phyloP scores from a whole-genome alignment of 1,284 basidiomycete genomes.

The Ceratobasidium sp. region DNA sequence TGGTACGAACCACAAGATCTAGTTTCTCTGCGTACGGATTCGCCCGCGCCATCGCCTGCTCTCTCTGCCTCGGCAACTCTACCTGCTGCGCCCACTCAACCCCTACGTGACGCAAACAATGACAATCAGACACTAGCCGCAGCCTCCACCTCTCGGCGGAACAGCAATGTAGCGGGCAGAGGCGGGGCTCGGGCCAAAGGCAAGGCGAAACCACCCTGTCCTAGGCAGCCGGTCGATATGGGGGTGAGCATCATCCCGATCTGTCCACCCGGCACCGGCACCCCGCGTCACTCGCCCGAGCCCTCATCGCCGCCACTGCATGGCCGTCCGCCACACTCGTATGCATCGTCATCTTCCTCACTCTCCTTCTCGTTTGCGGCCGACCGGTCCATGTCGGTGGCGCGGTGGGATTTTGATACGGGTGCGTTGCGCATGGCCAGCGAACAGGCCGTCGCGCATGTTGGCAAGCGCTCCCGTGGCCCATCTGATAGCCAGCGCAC shows the following conservation, averaged over 20 bases:
- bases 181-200: background rate
- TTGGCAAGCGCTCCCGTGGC: conserved; percentile 35
- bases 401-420: conserved; percentile 31
- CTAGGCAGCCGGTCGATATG: conserved; percentile 2
- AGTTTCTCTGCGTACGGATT: background rate
- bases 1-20: conserved; percentile 19
- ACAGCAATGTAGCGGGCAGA: conserved; percentile 10
- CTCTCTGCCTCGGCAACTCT: conserved; percentile 2
- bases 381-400: background rate
- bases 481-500: conserved; percentile 26
- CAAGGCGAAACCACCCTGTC: background rate
- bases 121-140: background rate
- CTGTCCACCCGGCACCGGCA: conserved; percentile 26
- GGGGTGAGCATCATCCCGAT: conserved; percentile 35
- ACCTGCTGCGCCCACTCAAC: background rate
- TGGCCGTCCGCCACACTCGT: conserved; percentile 10
- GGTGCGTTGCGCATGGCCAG: conserved; percentile 17
- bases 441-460: background rate
- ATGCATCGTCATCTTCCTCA: conserved; percentile 12
- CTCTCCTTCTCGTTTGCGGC: background rate
- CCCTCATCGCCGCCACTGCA: conserved; percentile 13
- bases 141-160: background rate
- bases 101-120: background rate
- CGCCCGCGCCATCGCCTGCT: conserved; percentile 3
- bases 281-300: conserved; percentile 21